Evolutionary conservation across 768 basidiomycete species (phyloP), one percentile per base, ranked within the genome.

Genomic region (Termitomyces sp.): DNA sequence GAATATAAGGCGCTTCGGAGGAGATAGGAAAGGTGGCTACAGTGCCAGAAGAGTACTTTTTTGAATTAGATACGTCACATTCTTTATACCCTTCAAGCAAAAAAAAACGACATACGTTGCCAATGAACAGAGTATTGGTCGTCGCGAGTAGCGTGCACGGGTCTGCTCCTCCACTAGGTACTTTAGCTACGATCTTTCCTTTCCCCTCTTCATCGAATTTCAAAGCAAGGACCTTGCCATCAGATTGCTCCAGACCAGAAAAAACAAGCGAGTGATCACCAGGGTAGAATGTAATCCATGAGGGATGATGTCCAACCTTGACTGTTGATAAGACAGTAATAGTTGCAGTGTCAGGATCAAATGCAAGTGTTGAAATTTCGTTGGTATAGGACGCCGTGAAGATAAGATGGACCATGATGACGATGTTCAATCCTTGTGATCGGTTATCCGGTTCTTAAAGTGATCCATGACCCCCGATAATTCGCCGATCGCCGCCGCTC

Each of bases 201-300:
- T 77, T 75, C 1, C 82, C 84, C 15, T 75, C 69, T n/a, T 68
- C 59, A 57, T 82, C 81, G 56, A 82, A 81, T 60, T 78, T 81
- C 55, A 94, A 63, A 14, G 79, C 83, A 7, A 84, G 65, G 26
- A 86, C 75, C 67, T 76, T 75, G 14, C 92, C 91, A n/a, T 87
- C 80, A 0, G 75, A 60, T 57, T 86, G 81, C 62, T 91, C 86
- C 19, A 91, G 73, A 0, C 78, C 84, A 11, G 89, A 73, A 63
- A 85, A 86, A 33, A 90, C 73, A 28, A 91, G 62, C 3, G 81
- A 79, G 44, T 70, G 73, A 58, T 86, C 79, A 0, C 65, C 68
- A 0, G 85, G 83, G 64, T 87, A 80, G 7, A 73, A 70, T 11
- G 84, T 79, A 59, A 94, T 76, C 91, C 91, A 94, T 5, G 89